Evolutionary conservation across 192 early-diverging fungal species (phyloP), one percentile per base, ranked within the genome.

Genomic region (Pilaira anomala): DNA sequence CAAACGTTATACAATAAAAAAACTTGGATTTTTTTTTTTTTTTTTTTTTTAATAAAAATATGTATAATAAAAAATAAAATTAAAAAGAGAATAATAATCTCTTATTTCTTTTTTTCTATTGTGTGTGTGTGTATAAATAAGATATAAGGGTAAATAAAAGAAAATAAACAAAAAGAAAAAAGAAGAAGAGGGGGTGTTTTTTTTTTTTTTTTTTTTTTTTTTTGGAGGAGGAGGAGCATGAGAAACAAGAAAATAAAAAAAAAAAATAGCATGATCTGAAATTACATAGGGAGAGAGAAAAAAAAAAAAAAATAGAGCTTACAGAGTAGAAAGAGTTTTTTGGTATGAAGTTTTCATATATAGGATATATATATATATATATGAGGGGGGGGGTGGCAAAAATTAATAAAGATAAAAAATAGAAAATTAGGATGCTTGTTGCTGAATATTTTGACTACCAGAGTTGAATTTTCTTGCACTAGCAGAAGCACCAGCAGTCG

Each of bases 391-490:
- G 12, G 4, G 9, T 1, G 12, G 52, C 0, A 13, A 62, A 3
- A 62, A 30, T n/a, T n/a, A 52, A 16, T 28, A 52, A 60, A 13
- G 3, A 19, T 48, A 14, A 65, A 30, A 65, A 21, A 3, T 7
- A 39, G 1, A 28, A 12, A 22, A 30, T 51, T 51, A 63, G 41
- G 62, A 49, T 29, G 33, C 7, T 25, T 50, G 48, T 30, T 62
- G 62, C 1, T 52, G 28, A 9, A 63, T 33, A 24, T 26, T 63
- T 26, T 50, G 28, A 50, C 29, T 24, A 36, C 28, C 49, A 51
- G 61, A 13, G 39, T 18, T 36, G n/a, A 48, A 63, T 26, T 63
- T 63, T 48, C 61, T 57, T 21, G 19, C 12, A 26, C 19, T n/a
- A 18, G 49, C 13, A 51, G 49, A 21, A 28, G 50, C 14, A 28